phyloP scores from a whole-genome alignment of 441 rosid genomes.

The Cnidoscolus chayamansa region DNA sequence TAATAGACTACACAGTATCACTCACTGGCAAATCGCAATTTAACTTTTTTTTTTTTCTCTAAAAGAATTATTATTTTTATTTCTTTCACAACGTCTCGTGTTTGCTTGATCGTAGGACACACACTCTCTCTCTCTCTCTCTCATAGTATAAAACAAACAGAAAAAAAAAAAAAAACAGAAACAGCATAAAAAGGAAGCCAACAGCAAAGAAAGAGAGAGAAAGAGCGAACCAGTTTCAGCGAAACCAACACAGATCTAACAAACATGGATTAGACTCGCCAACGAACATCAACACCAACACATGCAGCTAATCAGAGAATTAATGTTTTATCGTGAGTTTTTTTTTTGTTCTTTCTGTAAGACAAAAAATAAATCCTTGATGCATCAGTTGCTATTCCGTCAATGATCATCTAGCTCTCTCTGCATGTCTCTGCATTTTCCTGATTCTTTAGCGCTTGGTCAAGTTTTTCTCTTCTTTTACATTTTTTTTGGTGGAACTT shows the following conservation, averaged over 20 bases:
- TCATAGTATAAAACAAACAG: conserved; percentile 4
- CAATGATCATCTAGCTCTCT: not conserved
- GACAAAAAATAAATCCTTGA: too few relatives aligned
- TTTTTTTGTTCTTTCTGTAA: conserved; percentile 1
- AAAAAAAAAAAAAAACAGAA: too few relatives aligned
- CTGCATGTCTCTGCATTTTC: not conserved
- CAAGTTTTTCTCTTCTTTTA: not conserved
- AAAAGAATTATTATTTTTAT: not conserved
- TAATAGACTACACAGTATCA: not conserved
- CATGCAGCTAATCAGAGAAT: conserved; percentile 13
- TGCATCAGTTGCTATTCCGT: not conserved
- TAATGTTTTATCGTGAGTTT: conserved; percentile 18
- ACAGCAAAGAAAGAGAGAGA: conserved; percentile 6
- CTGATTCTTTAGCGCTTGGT: not conserved
- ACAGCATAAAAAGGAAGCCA: conserved; percentile 27
- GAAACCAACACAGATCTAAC: conserved; percentile 28
- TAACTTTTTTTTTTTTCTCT: not conserved
- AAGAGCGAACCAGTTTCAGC: not conserved
- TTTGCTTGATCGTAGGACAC: conserved; percentile 8
- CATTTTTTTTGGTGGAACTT: not conserved
- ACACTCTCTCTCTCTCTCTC: conserved; percentile 10
- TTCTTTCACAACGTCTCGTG: not conserved
- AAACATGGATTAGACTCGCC: conserved; percentile 31
- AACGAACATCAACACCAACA: conserved; percentile 11
- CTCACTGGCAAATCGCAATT: not conserved